phyloP scores from a whole-genome alignment of 208 protist species.

The Leishmania martiniquensis region DNA sequence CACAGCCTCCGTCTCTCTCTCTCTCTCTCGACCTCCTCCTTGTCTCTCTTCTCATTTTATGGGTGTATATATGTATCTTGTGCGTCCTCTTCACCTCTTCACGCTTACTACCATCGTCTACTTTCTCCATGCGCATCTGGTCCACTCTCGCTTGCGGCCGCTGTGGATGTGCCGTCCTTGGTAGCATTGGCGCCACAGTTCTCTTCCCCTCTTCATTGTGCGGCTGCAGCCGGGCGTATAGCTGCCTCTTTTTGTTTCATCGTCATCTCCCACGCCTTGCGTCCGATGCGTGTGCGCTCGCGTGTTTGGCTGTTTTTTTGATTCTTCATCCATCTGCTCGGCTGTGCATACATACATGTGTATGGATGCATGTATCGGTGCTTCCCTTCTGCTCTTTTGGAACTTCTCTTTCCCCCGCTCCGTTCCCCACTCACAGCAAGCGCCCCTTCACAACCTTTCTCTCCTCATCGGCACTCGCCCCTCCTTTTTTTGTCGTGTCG shows the following conservation, averaged over 20 bases:
- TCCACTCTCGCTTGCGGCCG: background rate
- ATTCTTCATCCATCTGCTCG: no score
- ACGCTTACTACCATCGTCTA: background rate
- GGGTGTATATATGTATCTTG: background rate
- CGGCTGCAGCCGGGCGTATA: no score
- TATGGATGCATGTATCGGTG: background rate
- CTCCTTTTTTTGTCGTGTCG: slow-evolving; percentile 11
- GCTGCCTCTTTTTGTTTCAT: background rate
- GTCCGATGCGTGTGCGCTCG: background rate
- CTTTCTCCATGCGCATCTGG: background rate
- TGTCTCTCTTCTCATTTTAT: background rate
- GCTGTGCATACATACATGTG: no score
- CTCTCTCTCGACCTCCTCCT: background rate
- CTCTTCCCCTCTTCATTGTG: background rate
- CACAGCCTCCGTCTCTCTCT: background rate
- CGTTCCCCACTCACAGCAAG: background rate
- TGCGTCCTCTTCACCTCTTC: background rate
- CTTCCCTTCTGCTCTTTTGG: background rate
- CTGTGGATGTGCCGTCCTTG: background rate
- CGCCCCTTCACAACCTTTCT: background rate
- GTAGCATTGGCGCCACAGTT: background rate
- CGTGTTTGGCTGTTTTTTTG: no score
- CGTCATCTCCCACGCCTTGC: background rate
- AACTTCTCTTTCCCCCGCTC: background rate
- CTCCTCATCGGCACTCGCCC: background rate